Conservation (phyloP, 805 yeast genomes). For the Metschnikowia chrysomelidarum region DNA sequence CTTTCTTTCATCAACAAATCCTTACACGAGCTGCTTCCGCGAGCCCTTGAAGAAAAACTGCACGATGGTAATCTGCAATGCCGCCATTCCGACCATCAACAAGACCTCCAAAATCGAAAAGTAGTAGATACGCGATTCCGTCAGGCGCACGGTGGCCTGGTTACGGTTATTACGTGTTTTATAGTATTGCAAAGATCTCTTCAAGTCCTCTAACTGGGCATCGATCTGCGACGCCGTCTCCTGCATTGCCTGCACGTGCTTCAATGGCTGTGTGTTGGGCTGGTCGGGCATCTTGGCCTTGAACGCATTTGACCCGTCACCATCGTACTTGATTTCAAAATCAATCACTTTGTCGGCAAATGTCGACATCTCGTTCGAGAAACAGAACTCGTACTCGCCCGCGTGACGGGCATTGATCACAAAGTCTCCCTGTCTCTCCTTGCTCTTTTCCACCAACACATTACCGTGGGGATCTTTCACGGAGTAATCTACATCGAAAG, state of each 20-base stretch:
- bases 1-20: neutral
- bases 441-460: slow-evolving; percentile 50
- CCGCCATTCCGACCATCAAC: slow-evolving; percentile 73
- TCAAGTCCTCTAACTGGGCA: slow-evolving; percentile 53
- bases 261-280: slow-evolving; percentile 48
- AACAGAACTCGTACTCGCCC: slow-evolving; percentile 90
- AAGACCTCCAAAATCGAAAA: slow-evolving; percentile 68
- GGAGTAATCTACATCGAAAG: slow-evolving; percentile 75
- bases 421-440: slow-evolving; percentile 79
- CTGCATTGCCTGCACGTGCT: slow-evolving; percentile 52
- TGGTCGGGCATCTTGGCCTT: slow-evolving; percentile 60
- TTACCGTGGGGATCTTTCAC: slow-evolving; percentile 58
- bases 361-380: slow-evolving; percentile 76
- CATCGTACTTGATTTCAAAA: slow-evolving; percentile 65
- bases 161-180: slow-evolving; percentile 89
- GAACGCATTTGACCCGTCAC: slow-evolving; percentile 40
- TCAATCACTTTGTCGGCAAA: slow-evolving; percentile 81
- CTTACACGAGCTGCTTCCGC: slow-evolving; percentile 59
- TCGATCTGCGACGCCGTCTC: slow-evolving; percentile 58
- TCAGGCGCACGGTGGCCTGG: slow-evolving; percentile 80
- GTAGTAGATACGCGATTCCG: slow-evolving; percentile 76
- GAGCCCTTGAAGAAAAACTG: slow-evolving; percentile 71
- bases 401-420: slow-evolving; percentile 57
- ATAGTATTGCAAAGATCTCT: slow-evolving; percentile 71
- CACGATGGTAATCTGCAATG: slow-evolving; percentile 63